These are phyloP conservation scores for Apostasia shenzhenica DNA, from an alignment of 106 monocot genomes.

Conservation along the genomic window DNA sequence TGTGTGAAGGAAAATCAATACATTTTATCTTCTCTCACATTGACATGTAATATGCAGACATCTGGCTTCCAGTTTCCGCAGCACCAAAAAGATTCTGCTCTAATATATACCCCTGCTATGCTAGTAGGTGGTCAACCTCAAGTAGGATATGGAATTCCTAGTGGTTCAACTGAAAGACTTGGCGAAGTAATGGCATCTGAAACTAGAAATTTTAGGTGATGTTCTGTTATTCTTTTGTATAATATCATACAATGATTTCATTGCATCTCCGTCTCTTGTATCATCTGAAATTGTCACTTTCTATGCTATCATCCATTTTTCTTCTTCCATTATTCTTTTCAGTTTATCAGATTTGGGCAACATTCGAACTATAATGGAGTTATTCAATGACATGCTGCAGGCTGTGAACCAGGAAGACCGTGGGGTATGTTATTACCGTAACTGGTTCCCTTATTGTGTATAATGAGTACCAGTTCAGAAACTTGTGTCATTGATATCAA, in stretches of 20 bases:
- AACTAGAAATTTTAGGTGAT: conserved; percentile 59
- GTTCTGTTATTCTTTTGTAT: background rate
- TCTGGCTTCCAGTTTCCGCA: conserved; percentile 68
- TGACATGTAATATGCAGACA: conserved; percentile 28
- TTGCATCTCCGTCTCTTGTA: background rate
- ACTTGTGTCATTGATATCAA: no score
- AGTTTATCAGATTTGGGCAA: conserved; percentile 69
- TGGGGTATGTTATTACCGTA: conserved; percentile 28
- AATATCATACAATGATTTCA: background rate
- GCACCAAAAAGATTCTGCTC: conserved; percentile 50
- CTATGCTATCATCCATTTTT: background rate
- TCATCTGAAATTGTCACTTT: background rate
- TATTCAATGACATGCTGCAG: conserved; percentile 81
- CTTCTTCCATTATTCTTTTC: conserved; percentile 17
- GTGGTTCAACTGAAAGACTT: conserved; percentile 48
- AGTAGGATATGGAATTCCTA: conserved; percentile 50
- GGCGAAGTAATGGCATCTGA: conserved; percentile 87
- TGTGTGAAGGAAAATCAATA: no score
- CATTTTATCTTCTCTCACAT: conserved; percentile 1
- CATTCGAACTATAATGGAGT: conserved; percentile 52
- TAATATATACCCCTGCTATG: conserved; percentile 63
- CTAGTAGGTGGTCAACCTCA: conserved; percentile 16
- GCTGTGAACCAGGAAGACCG: conserved; percentile 63
- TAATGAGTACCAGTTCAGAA: no score
- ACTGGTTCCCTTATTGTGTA: no score